These are phyloP conservation scores for Trichosanthes truncata DNA, from an alignment of 306 rosid genomes.

Conservation along the genomic window DNA sequence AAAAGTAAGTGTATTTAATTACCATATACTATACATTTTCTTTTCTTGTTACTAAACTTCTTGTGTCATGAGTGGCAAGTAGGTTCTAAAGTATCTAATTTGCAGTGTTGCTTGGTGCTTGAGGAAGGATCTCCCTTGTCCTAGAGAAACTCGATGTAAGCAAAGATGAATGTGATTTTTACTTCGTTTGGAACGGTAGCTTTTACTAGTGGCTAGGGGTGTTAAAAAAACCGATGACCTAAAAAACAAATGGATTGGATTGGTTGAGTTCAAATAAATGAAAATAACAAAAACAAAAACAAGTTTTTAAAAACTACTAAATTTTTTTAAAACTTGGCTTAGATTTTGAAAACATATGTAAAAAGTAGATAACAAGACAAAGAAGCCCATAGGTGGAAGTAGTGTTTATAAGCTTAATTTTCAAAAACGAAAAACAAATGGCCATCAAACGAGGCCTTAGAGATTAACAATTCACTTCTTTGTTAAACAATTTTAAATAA, in stretches of 20 bases:
- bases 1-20: slow-evolving; percentile 28
- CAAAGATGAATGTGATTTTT: slow-evolving; percentile 5
- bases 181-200: background rate
- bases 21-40: background rate
- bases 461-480: background rate
- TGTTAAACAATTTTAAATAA: background rate
- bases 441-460: too few relatives aligned
- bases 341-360: too few relatives aligned
- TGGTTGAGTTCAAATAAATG: background rate
- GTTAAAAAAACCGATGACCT: background rate
- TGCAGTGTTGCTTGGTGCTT: slow-evolving; percentile 42
- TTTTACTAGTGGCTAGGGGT: background rate
- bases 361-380: too few relatives aligned
- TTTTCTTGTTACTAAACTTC: background rate
- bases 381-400: too few relatives aligned
- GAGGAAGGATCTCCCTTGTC: slow-evolving; percentile 53
- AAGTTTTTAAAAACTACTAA: too few relatives aligned
- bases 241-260: background rate
- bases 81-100: slow-evolving; percentile 10
- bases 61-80: background rate
- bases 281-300: too few relatives aligned
- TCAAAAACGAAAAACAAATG: too few relatives aligned
- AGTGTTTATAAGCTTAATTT: too few relatives aligned
- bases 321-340: too few relatives aligned
- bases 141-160: slow-evolving; percentile 41